phyloP scores from a whole-genome alignment of 2,329 filamentous ascomycete species.

The Ophiostoma ips region DNA sequence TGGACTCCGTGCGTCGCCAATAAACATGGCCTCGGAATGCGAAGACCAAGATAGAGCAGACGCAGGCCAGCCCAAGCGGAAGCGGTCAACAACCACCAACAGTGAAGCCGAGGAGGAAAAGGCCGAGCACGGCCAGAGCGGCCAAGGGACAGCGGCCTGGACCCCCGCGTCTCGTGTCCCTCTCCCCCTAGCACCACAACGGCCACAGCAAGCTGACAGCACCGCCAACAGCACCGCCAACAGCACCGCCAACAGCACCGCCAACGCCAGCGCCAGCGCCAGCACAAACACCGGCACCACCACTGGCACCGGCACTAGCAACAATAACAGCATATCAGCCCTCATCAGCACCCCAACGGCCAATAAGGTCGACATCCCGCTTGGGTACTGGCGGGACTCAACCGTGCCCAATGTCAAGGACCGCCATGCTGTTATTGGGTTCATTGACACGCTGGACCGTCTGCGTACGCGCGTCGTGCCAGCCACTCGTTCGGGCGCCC shows the following conservation, averaged over 20 bases:
- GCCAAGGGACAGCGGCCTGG: not conserved
- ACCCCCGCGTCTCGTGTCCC: not conserved
- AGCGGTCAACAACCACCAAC: not conserved
- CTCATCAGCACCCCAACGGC: not conserved
- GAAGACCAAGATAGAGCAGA: conserved; percentile 32
- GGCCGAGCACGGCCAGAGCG: not conserved
- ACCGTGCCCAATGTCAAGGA: conserved; percentile 30
- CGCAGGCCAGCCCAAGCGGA: not conserved
- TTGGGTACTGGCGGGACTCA: conserved; percentile 50
- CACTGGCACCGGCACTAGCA: not conserved
- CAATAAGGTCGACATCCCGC: conserved; percentile 30
- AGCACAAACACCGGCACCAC: not conserved
- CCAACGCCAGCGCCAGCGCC: too few relatives aligned
- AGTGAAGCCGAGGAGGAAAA: not conserved
- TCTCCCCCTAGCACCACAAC: not conserved
- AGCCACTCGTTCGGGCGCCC: conserved; percentile 32
- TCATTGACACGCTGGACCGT: conserved; percentile 47
- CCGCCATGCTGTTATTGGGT: conserved; percentile 47
- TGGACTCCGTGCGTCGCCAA: conserved; percentile 13
- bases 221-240: not conserved
- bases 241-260: conserved; percentile 13
- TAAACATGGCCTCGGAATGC: conserved; percentile 22
- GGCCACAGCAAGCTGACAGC: not conserved
- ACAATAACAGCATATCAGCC: conserved; percentile 23
- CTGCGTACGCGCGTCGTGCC: conserved; percentile 45